Base-by-base conservation (phyloP, 2,329 filamentous ascomycete species). In the Laburnicola sp. region DNA sequence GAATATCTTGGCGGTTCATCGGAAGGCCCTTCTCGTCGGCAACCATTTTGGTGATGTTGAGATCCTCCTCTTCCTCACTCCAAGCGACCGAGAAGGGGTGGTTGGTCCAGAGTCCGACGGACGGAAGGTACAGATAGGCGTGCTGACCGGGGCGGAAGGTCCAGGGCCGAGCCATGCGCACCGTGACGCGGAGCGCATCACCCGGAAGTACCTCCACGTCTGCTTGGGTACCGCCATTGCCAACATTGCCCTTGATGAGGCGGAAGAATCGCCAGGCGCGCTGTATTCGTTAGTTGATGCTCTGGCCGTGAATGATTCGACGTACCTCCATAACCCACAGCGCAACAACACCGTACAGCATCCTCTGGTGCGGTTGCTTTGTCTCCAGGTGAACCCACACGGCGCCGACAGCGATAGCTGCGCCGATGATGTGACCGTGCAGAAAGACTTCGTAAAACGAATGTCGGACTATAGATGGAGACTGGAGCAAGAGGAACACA, bases 401-500 rank as follows among this genome's bases (percentile, higher is more conserved):
- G 8, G 82, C 86, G 35, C 82, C 79, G 48, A 89, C 73, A 6
- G 82, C 76, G 11, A 83, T 66, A 16, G 82, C 78, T 30, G 85
- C 87, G 23, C 84, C 78, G 3, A 78, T 64, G 51, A 91, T 88
- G 73, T 93, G 88, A 30, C 88, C 66, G 50, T 88, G 76, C 71
- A 91, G 84, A 79, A 92, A 92, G 2, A 80, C 82, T 72, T 92
- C 88, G 70, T 92, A 92, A 66, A 87, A 91, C 11, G 88, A 88
- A 67, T 92, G 88, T 50, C 89, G 82, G 26, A 91, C 74, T 45
- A 86, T 80, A 40, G 87, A 89, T 38, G 83, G 81, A 0, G 88
- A 87, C 62, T 90, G 87, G 48, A 91, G 74, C 35, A 82, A 71
- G 45, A 92, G 81, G 55, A 79, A 79, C 10, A 85, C 72, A 52